Percentiles rank a stretch among this genome's conserved stretches.
These are phyloP conservation scores for Ascochyta clinopodiicola DNA, from an alignment of 2,329 filamentous ascomycete genomes.

Conservation along the genomic window DNA sequence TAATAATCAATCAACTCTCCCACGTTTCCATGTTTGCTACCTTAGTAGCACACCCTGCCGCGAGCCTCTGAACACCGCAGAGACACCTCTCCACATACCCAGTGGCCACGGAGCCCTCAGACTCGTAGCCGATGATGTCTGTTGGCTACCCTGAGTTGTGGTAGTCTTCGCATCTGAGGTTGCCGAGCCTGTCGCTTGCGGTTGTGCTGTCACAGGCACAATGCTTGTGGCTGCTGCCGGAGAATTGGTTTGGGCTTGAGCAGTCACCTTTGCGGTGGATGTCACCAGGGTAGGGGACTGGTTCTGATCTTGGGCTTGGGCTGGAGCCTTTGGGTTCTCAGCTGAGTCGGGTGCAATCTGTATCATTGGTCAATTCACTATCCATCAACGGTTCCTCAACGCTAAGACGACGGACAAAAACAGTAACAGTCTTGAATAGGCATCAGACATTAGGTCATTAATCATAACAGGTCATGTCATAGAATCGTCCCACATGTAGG, in stretches of 20 bases:
- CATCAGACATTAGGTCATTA: constrained; percentile 13
- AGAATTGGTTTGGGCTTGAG: background rate
- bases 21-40: background rate
- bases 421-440: background rate
- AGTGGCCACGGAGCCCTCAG: constrained; percentile 1
- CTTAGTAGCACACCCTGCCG: background rate
- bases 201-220: background rate
- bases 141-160: background rate
- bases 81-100: background rate
- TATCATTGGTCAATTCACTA: constrained; percentile 2
- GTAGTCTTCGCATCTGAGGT: background rate
- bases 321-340: background rate
- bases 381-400: background rate
- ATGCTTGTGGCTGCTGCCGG: background rate
- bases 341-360: constrained; percentile 1
- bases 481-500: background rate
- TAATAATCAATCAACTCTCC: background rate
- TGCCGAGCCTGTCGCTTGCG: background rate
- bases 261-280: background rate
- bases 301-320: background rate
- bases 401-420: background rate
- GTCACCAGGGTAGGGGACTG: background rate
- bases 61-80: background rate
- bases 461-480: constrained; percentile 5
- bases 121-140: constrained; percentile 3